Percentiles rank a stretch among this genome's conserved stretches.
Conservation (phyloP, 352 stramenopile species). For the Phytophthora europaea region DNA sequence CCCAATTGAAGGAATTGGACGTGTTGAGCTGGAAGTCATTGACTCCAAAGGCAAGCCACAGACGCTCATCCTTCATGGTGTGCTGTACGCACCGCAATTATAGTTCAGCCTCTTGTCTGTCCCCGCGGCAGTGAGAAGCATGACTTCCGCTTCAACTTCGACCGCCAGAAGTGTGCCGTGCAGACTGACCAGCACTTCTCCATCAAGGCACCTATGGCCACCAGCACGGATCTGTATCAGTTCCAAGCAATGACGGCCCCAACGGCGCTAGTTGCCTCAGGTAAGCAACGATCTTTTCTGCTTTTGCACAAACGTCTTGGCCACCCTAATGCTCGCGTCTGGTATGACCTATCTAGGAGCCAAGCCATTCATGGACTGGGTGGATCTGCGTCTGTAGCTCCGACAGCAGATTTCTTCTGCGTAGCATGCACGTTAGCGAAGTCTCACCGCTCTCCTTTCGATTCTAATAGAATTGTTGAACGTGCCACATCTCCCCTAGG, state of each 20-base stretch:
- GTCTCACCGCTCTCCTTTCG: constrained; percentile 14
- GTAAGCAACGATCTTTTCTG: constrained; percentile 9
- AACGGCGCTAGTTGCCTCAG: constrained; percentile 9
- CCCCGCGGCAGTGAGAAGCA: constrained; percentile 5
- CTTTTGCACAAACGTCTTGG: constrained; percentile 18
- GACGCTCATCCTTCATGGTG: constrained; percentile 13
- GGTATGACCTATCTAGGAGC: constrained; percentile 11
- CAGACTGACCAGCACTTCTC: constrained; percentile 20
- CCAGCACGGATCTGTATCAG: constrained; percentile 20
- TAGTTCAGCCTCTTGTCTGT: constrained; percentile 14
- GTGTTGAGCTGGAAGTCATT: no score
- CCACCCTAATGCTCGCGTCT: constrained; percentile 10
- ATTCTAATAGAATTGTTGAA: constrained; percentile 21
- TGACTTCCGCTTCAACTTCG: constrained; percentile 20
- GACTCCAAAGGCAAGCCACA: constrained; percentile 3
- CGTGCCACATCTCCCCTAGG: background rate
- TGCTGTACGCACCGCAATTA: constrained; percentile 5
- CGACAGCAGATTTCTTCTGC: background rate
- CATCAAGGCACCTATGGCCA: constrained; percentile 11
- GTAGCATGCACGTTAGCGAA: constrained; percentile 12
- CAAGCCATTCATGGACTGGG: constrained; percentile 12
- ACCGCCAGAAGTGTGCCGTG: constrained; percentile 8
- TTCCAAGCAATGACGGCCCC: constrained; percentile 7
- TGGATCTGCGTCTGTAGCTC: background rate
- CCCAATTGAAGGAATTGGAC: no score